Evolutionary conservation across 345 rosid genomes (phyloP).

Genomic region (Clarkia xantiana): DNA sequence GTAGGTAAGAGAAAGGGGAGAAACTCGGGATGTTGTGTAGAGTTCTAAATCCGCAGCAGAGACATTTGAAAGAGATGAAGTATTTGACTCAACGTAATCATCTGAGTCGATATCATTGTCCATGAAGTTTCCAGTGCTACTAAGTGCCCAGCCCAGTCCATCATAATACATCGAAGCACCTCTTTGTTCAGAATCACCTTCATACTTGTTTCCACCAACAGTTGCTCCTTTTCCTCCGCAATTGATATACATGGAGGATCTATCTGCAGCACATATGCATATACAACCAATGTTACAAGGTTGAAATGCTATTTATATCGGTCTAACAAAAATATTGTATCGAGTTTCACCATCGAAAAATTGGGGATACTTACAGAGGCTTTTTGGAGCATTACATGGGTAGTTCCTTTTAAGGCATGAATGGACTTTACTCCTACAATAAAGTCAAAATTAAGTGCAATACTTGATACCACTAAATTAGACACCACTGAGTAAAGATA

Average conservation of each 20-base stretch:
- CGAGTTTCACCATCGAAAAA: neutral
- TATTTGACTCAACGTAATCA: constrained; percentile 31
- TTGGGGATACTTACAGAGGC: constrained; percentile 27
- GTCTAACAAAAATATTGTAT: no score
- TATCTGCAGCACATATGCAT: constrained; percentile 16
- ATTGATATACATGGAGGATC: constrained; percentile 46
- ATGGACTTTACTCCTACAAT: constrained; percentile 34
- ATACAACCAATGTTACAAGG: no score
- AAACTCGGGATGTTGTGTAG: constrained; percentile 52
- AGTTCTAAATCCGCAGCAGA: constrained; percentile 23
- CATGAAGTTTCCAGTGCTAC: constrained; percentile 90
- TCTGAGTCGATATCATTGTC: constrained; percentile 54
- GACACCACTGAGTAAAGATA: neutral
- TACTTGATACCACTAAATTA: no score
- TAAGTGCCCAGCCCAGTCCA: constrained; percentile 53
- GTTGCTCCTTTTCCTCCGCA: constrained; percentile 57
- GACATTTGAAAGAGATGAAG: constrained; percentile 33
- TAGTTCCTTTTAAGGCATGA: constrained; percentile 51
- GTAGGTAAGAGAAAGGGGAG: constrained; percentile 72
- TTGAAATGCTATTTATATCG: no score
- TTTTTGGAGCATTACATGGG: constrained; percentile 38
- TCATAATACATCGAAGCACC: constrained; percentile 57
- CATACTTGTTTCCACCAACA: constrained; percentile 22
- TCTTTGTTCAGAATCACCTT: constrained; percentile 41
- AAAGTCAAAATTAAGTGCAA: neutral